Percentiles rank a stretch among this genome's conserved stretches.
Conservation (phyloP, 495 filamentous ascomycete genomes). For the Talaromyces proteolyticus region DNA sequence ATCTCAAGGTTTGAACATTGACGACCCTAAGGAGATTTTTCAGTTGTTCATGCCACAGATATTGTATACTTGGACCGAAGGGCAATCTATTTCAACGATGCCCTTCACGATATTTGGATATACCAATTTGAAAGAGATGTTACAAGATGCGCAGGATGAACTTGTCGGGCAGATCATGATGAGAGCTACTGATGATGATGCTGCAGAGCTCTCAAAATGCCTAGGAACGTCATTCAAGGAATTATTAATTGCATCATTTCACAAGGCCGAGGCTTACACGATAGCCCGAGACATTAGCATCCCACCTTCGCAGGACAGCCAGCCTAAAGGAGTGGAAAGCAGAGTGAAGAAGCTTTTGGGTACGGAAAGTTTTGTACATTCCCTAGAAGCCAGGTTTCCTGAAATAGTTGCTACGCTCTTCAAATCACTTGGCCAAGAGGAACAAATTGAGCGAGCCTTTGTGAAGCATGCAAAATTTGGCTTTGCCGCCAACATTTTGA, state of each 20-base stretch:
- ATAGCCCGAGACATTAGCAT: slow-evolving; percentile 71
- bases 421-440: slow-evolving; percentile 62
- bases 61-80: slow-evolving; percentile 85
- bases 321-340: slow-evolving; percentile 59
- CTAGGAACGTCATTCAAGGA: slow-evolving; percentile 49
- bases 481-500: slow-evolving; percentile 56
- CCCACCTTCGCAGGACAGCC: slow-evolving; percentile 41
- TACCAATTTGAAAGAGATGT: slow-evolving; percentile 56
- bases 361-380: slow-evolving; percentile 50
- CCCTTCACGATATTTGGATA: slow-evolving; percentile 84
- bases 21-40: slow-evolving; percentile 64
- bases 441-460: slow-evolving; percentile 69
- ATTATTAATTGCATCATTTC: slow-evolving; percentile 63
- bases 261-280: slow-evolving; percentile 77
- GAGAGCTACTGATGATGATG: slow-evolving; percentile 63
- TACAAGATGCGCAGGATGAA: slow-evolving; percentile 72
- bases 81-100: slow-evolving; percentile 56
- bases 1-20: slow-evolving; percentile 56
- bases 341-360: slow-evolving; percentile 65
- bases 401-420: slow-evolving; percentile 72
- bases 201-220: slow-evolving; percentile 47
- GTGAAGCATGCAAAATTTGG: slow-evolving; percentile 53
- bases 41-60: slow-evolving; percentile 86
- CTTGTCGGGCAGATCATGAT: slow-evolving; percentile 77
- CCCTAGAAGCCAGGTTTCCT: slow-evolving; percentile 64